Conservation (phyloP, 2,329 filamentous ascomycete genomes). For the Corynespora cassiicola region DNA sequence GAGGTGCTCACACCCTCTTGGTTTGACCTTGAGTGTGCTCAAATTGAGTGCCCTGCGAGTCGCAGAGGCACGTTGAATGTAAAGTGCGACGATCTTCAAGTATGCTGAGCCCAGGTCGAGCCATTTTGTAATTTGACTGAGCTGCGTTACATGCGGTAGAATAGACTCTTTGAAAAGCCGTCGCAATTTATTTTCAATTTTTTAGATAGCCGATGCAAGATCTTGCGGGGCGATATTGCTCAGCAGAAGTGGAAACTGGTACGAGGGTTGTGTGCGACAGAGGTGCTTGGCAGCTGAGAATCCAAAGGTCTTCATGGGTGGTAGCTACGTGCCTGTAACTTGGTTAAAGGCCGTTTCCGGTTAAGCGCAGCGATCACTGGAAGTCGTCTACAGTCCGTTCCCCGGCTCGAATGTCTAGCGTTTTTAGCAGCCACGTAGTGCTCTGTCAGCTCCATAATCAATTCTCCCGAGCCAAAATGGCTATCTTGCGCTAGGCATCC, state of each 20-base stretch:
- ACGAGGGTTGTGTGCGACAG: constrained; percentile 9
- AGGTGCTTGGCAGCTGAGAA: constrained; percentile 11
- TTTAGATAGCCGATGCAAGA: constrained; percentile 18
- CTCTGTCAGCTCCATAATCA: too few relatives aligned
- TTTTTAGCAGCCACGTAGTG: constrained; percentile 5
- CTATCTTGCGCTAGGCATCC: too few relatives aligned
- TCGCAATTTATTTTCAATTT: constrained; percentile 14
- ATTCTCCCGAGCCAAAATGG: too few relatives aligned
- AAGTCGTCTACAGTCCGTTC: neutral
- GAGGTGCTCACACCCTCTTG: constrained; percentile 3
- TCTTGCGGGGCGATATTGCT: constrained; percentile 26
- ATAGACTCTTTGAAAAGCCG: too few relatives aligned
- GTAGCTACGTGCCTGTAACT: constrained; percentile 7
- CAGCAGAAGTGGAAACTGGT: constrained; percentile 13
- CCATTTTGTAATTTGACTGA: too few relatives aligned
- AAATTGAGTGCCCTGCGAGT: too few relatives aligned
- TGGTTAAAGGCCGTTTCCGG: constrained; percentile 7
- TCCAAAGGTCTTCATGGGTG: constrained; percentile 6
- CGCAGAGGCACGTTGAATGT: too few relatives aligned
- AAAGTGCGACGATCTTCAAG: too few relatives aligned
- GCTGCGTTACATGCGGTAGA: too few relatives aligned
- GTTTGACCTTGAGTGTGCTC: constrained; percentile 21
- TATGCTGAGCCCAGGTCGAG: too few relatives aligned
- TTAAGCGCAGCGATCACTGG: neutral
- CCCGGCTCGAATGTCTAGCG: constrained; percentile 6